Evolutionary conservation across 2,329 filamentous ascomycete genomes (phyloP), one percentile per base, ranked within the genome.

Genomic region (Phoma sp.): DNA sequence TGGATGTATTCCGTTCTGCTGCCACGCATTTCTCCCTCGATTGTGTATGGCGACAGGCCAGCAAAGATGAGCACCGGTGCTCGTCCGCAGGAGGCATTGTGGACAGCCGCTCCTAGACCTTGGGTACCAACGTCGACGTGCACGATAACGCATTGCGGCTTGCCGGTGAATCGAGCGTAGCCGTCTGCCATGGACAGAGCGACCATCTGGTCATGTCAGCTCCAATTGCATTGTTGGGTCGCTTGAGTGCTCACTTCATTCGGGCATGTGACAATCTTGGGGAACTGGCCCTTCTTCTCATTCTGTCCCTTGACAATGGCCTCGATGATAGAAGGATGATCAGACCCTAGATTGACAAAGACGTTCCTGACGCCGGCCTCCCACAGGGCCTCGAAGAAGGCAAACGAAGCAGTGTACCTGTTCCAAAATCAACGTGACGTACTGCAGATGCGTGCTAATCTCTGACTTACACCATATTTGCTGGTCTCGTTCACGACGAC

Each of bases 51-150:
- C 9, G 86, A 90, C 13, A 93, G 77, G 4, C 90, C 90, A 1
- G 90, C 90, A 64, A 93, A 93, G 51, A 93, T 86, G 40, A 93
- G 75, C 4, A 93, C 86, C 0, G 90, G 90, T 0, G 87, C 87
- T 43, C 90, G 83, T 1, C 90, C 90, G 44, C 84, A 86, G 1
- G 86, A 89, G 10, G 90, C 87, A 65, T 93, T 93, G 77, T 93
- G 90, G 0, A 93, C 86, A 0, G 89, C 90, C 2, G 88, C 88
- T 24, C 85, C 89, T 1, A 93, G 81, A 7, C 87, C 89, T 72
- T 93, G 90, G 0, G 90, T 93, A 24, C 90, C 90, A 14, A 93
- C 89, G 63, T 93, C 89, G 52, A 93, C 89, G 66, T 93, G 89
- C 2, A 93, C 84, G 58, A 93, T 88, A 10, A 93, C 89, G 55